Percentiles rank a stretch among this genome's conserved stretches.
These are phyloP conservation scores for Phytophthora meadii DNA, from an alignment of 352 stramenopile species.

Conservation along the genomic window DNA sequence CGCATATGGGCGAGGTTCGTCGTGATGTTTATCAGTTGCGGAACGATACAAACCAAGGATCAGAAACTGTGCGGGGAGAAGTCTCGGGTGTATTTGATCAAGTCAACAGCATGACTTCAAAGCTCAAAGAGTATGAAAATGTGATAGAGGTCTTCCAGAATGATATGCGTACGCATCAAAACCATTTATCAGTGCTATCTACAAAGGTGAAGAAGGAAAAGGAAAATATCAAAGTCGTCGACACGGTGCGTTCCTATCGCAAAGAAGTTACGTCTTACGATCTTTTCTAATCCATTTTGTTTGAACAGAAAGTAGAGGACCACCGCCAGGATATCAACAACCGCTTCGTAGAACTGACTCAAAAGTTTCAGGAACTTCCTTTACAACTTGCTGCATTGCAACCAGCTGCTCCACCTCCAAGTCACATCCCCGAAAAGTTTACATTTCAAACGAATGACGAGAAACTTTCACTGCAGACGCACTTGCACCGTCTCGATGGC, in stretches of 20 bases:
- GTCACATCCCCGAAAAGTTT: slow-evolving; percentile 35
- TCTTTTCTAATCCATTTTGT: no score
- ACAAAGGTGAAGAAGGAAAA: slow-evolving; percentile 64
- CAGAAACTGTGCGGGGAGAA: slow-evolving; percentile 52
- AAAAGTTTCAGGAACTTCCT: slow-evolving; percentile 72
- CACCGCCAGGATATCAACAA: slow-evolving; percentile 71
- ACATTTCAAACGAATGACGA: slow-evolving; percentile 62
- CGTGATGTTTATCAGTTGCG: slow-evolving; percentile 48
- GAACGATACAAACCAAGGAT: slow-evolving; percentile 46
- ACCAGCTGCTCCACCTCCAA: slow-evolving; percentile 19
- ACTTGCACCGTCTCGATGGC: slow-evolving; percentile 42
- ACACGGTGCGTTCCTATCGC: slow-evolving; percentile 41
- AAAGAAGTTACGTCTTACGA: background rate
- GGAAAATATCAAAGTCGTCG: slow-evolving; percentile 58
- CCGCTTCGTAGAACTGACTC: slow-evolving; percentile 62
- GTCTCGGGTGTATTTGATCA: slow-evolving; percentile 51
- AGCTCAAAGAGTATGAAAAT: slow-evolving; percentile 65
- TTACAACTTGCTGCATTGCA: slow-evolving; percentile 58
- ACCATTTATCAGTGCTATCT: slow-evolving; percentile 50
- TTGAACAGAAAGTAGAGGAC: slow-evolving; percentile 69
- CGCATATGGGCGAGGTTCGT: slow-evolving; percentile 47
- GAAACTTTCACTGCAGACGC: slow-evolving; percentile 64
- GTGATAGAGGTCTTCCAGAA: slow-evolving; percentile 72
- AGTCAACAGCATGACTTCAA: slow-evolving; percentile 57
- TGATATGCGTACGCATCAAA: slow-evolving; percentile 66